Base-by-base conservation (phyloP, 1,284 basidiomycete genomes). In the Apiotrichum domesticum region DNA sequence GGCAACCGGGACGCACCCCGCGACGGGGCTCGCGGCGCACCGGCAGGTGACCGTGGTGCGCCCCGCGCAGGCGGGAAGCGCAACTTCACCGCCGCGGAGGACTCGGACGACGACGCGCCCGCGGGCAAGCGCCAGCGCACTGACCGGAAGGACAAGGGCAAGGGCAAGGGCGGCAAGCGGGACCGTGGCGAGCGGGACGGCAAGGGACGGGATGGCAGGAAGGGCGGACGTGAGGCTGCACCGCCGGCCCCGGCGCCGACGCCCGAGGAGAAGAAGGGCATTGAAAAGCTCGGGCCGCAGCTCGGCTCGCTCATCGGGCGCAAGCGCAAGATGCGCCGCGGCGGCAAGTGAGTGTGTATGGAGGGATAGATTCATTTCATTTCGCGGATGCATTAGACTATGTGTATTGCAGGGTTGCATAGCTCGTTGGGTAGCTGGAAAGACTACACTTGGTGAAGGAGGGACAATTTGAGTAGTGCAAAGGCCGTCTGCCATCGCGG, bases 241-340 rank as follows among this genome's bases (percentile, higher is more conserved):
- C 54, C 35, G 6, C 9, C 39, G 6, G 15, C 41, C 11, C 48
- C 43, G 3, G 52, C 40, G 4, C 35, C 54, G 9, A 51, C 46
- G 29, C 51, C 41, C 7, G 55, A 54, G 34, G 72, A 69, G 58
- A 69, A 69, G 69, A 64, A 59, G 42, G 72, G 75, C 37, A 58
- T 73, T 33, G 72, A 77, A 61, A 72, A 75, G 55, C 52, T 73
- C 32, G 77, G 75, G 8, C 52, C 62, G 32, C 63, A 72, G n/a
- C 59, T 78, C 14, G 77, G 77, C 29, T 67, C 68, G 34, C 35
- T 78, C 60, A 78, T 78, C 51, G 77, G 77, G 7, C 64, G 75
- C 46, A 78, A 78, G 70, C 65, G 77, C 49, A 72, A 72, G 60
- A 64, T 66, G 52, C 52, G 52, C 44, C 54, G 53, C 40, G 56